A percentile compares a stretch with the other conserved stretches of the same genome.
These are phyloP conservation scores for Pochonia chlamydosporia DNA, from an alignment of 2,329 filamentous ascomycete species.

Conservation along the genomic window DNA sequence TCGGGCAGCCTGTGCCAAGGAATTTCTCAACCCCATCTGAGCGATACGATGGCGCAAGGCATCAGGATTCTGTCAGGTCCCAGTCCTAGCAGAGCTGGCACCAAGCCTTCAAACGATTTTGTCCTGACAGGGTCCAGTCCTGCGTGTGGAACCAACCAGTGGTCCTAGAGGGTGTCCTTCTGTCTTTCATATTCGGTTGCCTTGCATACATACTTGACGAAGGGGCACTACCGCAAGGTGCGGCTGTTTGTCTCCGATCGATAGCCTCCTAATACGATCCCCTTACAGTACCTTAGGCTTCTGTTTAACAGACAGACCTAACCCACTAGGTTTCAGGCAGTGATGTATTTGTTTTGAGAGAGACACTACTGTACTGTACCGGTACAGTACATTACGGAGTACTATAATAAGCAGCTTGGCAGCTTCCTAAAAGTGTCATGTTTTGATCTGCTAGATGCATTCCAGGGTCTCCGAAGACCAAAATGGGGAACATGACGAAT, in stretches of 20 bases:
- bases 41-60: constrained; percentile 17
- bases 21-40: neutral
- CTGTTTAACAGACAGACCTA: neutral
- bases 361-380: too few relatives aligned
- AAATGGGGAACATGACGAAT: neutral
- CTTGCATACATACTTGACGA: too few relatives aligned
- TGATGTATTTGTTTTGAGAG: too few relatives aligned
- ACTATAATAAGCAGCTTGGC: too few relatives aligned
- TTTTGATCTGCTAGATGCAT: too few relatives aligned
- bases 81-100: neutral
- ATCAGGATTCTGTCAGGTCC: constrained; percentile 17
- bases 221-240: too few relatives aligned
- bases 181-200: too few relatives aligned
- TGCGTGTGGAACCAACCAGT: neutral
- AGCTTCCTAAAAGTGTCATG: too few relatives aligned
- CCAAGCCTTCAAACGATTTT: neutral
- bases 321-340: neutral
- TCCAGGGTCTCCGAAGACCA: neutral
- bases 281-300: neutral
- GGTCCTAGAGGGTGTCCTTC: too few relatives aligned
- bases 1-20: constrained; percentile 20
- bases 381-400: too few relatives aligned
- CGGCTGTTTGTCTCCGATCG: too few relatives aligned
- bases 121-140: neutral
- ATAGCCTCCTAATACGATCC: constrained; percentile 1